Percentiles rank a stretch among this genome's conserved stretches.
Conservation (phyloP, 1,284 basidiomycete species). For the Ceratobasidium sp. region DNA sequence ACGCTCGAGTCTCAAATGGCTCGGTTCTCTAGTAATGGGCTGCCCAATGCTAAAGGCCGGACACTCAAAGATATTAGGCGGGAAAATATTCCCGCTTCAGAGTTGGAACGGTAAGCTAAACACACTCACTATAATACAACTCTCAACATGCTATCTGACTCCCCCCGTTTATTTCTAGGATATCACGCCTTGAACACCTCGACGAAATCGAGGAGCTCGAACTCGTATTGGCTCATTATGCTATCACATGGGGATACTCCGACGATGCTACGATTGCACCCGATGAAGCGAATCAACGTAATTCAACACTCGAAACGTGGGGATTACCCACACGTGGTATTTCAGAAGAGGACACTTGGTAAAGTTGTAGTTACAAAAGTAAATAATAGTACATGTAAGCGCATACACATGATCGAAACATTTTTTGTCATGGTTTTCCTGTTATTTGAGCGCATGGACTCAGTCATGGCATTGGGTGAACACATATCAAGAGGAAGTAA, state of each 20-base stretch:
- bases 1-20: slow-evolving; percentile 66
- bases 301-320: background rate
- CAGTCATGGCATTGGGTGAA: too few relatives aligned
- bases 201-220: slow-evolving; percentile 94
- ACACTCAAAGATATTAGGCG: slow-evolving; percentile 76
- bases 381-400: background rate
- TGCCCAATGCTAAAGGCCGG: slow-evolving; percentile 65
- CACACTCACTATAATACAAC: background rate
- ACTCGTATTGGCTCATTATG: slow-evolving; percentile 87
- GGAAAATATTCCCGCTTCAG: slow-evolving; percentile 63
- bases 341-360: background rate
- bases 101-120: slow-evolving; percentile 69
- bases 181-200: slow-evolving; percentile 80
- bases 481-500: too few relatives aligned
- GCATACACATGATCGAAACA: background rate
- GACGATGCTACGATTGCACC: background rate
- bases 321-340: background rate
- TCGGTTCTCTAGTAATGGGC: slow-evolving; percentile 71
- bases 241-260: slow-evolving; percentile 75
- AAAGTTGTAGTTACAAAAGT: background rate
- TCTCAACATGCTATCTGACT: background rate
- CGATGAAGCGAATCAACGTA: background rate
- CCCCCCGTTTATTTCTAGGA: slow-evolving; percentile 58
- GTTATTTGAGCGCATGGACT: background rate
- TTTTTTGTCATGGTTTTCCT: background rate